Percentiles rank a stretch among this genome's conserved stretches.
Conservation (phyloP, 108 stramenopile genomes). For the Skeletonema menzelii region DNA sequence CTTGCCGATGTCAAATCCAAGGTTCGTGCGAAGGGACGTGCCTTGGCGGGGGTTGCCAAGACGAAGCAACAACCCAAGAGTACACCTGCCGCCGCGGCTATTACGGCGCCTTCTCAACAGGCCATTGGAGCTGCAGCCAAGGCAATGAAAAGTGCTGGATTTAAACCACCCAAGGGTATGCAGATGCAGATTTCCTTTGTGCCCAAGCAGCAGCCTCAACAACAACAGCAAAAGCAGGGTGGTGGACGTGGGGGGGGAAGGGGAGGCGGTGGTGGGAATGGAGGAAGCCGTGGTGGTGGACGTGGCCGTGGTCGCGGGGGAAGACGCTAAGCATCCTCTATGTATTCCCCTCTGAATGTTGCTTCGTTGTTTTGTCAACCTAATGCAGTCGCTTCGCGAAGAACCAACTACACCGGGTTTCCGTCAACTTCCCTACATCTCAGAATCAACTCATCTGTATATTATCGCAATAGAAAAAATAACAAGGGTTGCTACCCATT, state of each 20-base stretch:
- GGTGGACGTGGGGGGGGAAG: background rate
- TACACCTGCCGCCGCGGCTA: background rate
- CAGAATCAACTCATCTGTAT: background rate
- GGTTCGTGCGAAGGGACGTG: conserved; percentile 9
- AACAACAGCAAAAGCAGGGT: background rate
- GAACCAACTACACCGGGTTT: background rate
- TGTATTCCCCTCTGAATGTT: background rate
- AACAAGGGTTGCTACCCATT: background rate
- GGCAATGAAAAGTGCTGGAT: conserved; percentile 75
- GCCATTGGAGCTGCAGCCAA: conserved; percentile 68
- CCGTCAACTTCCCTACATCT: background rate
- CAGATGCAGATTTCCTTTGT: conserved; percentile 82
- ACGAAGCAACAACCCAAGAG: background rate
- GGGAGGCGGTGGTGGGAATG: background rate
- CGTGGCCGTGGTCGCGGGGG: conserved; percentile 13
- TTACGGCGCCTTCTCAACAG: conserved; percentile 42
- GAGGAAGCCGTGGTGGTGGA: conserved; percentile 22
- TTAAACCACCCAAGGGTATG: conserved; percentile 67
- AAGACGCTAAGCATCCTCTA: background rate
- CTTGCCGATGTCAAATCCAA: conserved; percentile 7
- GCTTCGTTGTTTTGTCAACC: background rate
- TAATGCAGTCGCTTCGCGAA: background rate
- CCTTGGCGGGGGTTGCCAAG: background rate
- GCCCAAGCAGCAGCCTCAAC: conserved; percentile 31
- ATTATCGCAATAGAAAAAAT: background rate